Conservation (phyloP, 176 grass and related monocot genomes). For the Zizania latifolia region DNA sequence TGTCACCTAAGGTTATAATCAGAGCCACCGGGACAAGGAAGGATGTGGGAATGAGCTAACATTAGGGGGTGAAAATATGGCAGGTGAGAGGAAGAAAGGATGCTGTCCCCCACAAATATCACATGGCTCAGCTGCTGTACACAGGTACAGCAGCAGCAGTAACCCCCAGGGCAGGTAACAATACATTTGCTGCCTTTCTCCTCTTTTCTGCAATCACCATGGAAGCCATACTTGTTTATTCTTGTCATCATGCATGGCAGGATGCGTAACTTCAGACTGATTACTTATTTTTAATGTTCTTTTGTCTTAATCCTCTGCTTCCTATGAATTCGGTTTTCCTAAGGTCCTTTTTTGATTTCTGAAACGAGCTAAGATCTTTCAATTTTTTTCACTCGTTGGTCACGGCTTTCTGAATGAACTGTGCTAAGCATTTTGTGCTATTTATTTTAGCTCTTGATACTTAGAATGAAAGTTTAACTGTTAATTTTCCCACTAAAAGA, state of each 20-base stretch:
- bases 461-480: neutral
- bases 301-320: neutral
- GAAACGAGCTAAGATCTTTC: neutral
- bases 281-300: constrained; percentile 1
- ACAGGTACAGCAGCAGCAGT: constrained; percentile 23
- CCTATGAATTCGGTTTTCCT: neutral
- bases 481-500: neutral
- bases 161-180: constrained; percentile 37
- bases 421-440: neutral
- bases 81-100: constrained; percentile 55
- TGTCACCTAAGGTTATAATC: constrained; percentile 38
- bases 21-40: constrained; percentile 16
- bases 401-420: constrained; percentile 2
- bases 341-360: neutral
- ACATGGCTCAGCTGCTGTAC: constrained; percentile 30
- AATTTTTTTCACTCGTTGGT: neutral
- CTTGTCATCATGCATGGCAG: constrained; percentile 21
- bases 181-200: constrained; percentile 5
- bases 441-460: neutral
- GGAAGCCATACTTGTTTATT: constrained; percentile 8
- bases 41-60: constrained; percentile 42
- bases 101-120: constrained; percentile 36
- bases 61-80: constrained; percentile 38
- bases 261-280: neutral
- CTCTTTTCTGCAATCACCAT: constrained; percentile 9